Percentiles rank a stretch among this genome's conserved stretches.
Evolutionary conservation across 2,329 filamentous ascomycete genomes (phyloP).

Genomic region (Beauveria sp.): DNA sequence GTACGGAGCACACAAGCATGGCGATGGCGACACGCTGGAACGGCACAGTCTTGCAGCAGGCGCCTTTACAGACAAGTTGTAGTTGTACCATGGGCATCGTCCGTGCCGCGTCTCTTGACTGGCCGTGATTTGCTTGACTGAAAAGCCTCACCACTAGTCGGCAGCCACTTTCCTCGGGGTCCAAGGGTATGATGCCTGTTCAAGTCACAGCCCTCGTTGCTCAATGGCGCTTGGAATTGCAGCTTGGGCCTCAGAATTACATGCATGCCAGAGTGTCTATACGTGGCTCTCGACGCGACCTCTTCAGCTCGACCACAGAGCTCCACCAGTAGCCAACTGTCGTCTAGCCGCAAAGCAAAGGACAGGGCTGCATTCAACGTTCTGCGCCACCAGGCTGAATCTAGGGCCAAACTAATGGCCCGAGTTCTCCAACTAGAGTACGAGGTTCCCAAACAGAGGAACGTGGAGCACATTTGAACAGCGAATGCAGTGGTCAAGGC

Average conservation of each 20-base stretch:
- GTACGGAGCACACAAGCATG: background rate
- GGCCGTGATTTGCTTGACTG: background rate
- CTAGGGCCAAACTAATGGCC: background rate
- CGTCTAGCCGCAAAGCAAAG: background rate
- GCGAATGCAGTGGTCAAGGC: background rate
- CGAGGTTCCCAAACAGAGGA: background rate
- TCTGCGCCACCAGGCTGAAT: background rate
- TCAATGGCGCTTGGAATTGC: background rate
- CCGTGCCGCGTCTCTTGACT: background rate
- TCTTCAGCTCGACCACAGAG: background rate
- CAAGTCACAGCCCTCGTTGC: background rate
- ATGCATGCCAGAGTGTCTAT: background rate
- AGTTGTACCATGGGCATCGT: too few relatives aligned
- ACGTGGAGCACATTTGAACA: background rate
- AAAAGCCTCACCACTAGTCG: background rate
- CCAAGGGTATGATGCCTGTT: background rate
- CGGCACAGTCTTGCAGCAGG: background rate
- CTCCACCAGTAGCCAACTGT: background rate
- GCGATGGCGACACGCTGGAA: background rate
- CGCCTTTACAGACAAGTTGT: background rate
- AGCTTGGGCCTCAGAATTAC: background rate
- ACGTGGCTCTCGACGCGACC: background rate
- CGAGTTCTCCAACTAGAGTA: background rate
- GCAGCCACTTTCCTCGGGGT: background rate
- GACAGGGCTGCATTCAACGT: slow-evolving; percentile 1